Percentiles rank a stretch among this genome's conserved stretches.
Conservation (phyloP, 768 basidiomycete species). For the Coprinopsis sp. region DNA sequence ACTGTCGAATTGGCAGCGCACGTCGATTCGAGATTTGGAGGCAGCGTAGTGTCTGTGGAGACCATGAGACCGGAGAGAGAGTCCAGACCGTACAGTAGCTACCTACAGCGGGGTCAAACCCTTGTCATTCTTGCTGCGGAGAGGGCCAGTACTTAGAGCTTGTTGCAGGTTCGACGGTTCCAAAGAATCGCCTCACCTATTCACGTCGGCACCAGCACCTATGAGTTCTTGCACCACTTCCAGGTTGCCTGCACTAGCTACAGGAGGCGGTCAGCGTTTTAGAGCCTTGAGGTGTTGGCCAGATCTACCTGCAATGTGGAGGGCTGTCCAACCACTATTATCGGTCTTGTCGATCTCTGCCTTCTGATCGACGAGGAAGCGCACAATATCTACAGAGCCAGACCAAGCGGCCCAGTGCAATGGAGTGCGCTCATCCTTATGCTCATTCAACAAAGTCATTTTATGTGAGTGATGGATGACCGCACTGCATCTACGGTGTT, state of each 20-base stretch:
- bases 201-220: conserved; percentile 80
- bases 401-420: conserved; percentile 84
- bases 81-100: conserved; percentile 11
- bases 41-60: conserved; percentile 91
- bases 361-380: conserved; percentile 65
- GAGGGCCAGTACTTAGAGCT: too few relatives aligned
- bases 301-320: conserved; percentile 82
- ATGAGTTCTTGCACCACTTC: conserved; percentile 71
- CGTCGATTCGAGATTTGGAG: conserved; percentile 85
- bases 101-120: conserved; percentile 80
- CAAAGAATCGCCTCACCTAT: conserved; percentile 26
- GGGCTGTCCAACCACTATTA: conserved; percentile 67
- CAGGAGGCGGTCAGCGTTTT: too few relatives aligned
- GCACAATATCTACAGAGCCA: conserved; percentile 61
- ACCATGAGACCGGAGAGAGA: conserved; percentile 17
- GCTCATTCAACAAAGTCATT: conserved; percentile 6
- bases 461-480: conserved; percentile 10
- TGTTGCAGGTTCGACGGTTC: conserved; percentile 22
- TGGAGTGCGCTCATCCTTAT: conserved; percentile 72
- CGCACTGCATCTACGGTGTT: conserved; percentile 62
- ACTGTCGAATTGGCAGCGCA: conserved; percentile 32
- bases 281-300: too few relatives aligned
- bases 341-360: conserved; percentile 67
- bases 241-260: conserved; percentile 81
- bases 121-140: conserved; percentile 64